These are phyloP conservation scores for Vaccinium darrowii DNA, from an alignment of 148 eudicot species.

Conservation along the genomic window DNA sequence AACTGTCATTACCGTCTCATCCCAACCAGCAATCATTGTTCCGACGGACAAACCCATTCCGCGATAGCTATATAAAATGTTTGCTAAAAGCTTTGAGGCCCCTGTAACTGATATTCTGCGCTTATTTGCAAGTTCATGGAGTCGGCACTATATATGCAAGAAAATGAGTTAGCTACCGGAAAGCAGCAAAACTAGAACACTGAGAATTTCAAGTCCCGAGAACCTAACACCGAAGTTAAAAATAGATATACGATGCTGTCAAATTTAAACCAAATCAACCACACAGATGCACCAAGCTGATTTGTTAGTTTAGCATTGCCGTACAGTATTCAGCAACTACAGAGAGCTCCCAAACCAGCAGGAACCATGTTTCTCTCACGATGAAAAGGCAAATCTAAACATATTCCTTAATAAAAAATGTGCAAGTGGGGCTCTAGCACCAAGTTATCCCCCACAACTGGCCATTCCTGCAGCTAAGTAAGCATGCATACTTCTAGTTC, in stretches of 20 bases:
- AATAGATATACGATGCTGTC: neutral
- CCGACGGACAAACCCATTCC: conserved; percentile 99
- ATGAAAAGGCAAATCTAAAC: neutral
- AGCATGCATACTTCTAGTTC: neutral
- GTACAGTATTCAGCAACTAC: neutral
- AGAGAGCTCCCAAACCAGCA: neutral
- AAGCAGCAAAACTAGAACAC: neutral
- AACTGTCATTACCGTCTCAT: conserved; percentile 64
- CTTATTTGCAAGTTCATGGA: conserved; percentile 95
- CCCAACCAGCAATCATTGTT: conserved; percentile 99
- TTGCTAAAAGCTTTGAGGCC: conserved; percentile 93
- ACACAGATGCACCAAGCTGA: neutral
- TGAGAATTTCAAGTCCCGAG: neutral
- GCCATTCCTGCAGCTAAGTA: neutral
- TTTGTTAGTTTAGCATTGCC: neutral
- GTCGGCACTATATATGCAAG: conserved; percentile 57
- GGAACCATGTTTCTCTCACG: neutral
- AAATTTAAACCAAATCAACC: neutral
- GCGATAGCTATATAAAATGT: conserved; percentile 82
- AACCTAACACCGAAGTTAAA: neutral
- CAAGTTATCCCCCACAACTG: neutral
- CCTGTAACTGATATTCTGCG: conserved; percentile 96
- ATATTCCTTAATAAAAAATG: neutral
- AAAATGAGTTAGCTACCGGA: conserved; percentile 9
- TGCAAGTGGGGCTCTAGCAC: neutral